Evolutionary conservation across 225 moss, liverwort and hornwort species (phyloP), one percentile per base, ranked within the genome.

Genomic region (Sphagnum tenellum): DNA sequence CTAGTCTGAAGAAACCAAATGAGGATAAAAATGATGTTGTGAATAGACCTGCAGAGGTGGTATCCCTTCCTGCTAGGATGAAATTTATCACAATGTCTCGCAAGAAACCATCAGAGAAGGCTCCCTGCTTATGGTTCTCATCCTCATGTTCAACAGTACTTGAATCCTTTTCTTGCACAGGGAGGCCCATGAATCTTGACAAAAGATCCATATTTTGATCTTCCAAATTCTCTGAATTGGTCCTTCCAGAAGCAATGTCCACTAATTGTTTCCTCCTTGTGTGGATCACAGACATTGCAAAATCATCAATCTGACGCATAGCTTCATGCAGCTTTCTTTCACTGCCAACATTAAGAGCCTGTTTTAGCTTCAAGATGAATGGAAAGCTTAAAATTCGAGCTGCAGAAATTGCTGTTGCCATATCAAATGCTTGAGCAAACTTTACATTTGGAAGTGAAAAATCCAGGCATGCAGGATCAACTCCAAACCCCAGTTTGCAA

Each of bases 401-500:
- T 3, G 63, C 54, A 53, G 60, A 65, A 0, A 80, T 4, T 12
- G 52, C 5, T 1, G 78, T 78, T 0, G 72, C 65, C 3, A 66
- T 63, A n/a, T 82, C 78, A 5, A 81, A 83, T n/a, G 82, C 86
- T 48, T 62, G 63, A 0, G 77, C 79, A 14, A 84, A 76, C 50
- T 55, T 74, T 61, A 73, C 73, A 3, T 9, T n/a, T 3, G 81
- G 74, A 3, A 81, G 70, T 44, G 68, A 74, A 1, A 48, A 7
- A 47, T 75, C 71, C 44, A 81, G 70, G 58, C 76, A 79, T 8
- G 72, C 73, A 7, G 72, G 74, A 5, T 86, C 81, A 8, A 77
- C 68, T 7, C 82, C 77, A 61, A 86, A 82, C 12, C 64, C 81
- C 5, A 81, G 59, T 10, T 66, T 67, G 67, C 79, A 86, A 47